Base-by-base conservation (phyloP, 2,329 filamentous ascomycete genomes). In the Pleomassaria siparia region DNA sequence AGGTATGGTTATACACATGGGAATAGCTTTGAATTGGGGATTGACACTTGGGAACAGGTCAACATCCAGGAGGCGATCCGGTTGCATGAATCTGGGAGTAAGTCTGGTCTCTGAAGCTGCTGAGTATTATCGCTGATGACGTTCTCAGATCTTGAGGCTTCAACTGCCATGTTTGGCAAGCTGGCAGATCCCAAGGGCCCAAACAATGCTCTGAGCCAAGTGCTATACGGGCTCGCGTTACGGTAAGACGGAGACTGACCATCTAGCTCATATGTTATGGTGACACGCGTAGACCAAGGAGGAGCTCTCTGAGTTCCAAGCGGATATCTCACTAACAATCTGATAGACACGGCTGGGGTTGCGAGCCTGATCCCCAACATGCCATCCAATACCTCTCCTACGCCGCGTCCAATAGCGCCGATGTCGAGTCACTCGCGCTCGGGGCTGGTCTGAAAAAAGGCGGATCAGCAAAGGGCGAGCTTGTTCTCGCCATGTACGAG, bases 51-150 rank as follows among this genome's bases (percentile, higher is more conserved):
- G 41, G 36, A 13, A 48, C 49, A 69, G 55, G 59, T 81, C 49
- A 85, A 89, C 70, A 96, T 99, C 49, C 92, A 96, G 72, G 86
- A 95, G 73, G 94, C 94, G n/a, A 99, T 99, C 67, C 82, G 87
- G 51, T 78, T 97, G 55, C 94, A 99, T 69, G 94, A 99, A 72
- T 80, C 78, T 39, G 92, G 92, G 47, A 75, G 79, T 80, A 54
- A 59, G 68, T 66, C 36, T 18, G 18, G 18, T 28, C 35, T 30
- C 22, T 6, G 37, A 36, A 25, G 20, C 11, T 4, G 21, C 6
- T 37, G n/a, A 29, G 24, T n/a, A 29, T 26, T 12, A 26, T 3
- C 2, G 16, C 59, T 63, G 48, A 63, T 44, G 35, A 37, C 40
- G 26, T 44, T 33, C 32, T 15, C 56, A 80, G 81, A 94, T 51